phyloP scores from a whole-genome alignment of 352 stramenopile species.

The Pythium phragmiticola region DNA sequence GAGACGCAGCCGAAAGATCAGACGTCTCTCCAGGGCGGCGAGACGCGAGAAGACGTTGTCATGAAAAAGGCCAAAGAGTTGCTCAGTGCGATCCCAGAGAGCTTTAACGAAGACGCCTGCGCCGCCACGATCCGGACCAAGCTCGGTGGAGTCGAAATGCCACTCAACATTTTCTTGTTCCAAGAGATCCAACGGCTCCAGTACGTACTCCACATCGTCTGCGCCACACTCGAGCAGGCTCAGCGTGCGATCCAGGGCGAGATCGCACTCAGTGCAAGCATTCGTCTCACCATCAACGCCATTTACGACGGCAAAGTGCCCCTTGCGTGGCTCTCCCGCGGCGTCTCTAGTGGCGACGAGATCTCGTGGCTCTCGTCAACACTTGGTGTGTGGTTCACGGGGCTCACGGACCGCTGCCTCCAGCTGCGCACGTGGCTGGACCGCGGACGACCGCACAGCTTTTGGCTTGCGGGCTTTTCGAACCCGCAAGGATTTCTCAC shows the following conservation, averaged over 20 bases:
- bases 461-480: constrained; percentile 75
- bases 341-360: constrained; percentile 43
- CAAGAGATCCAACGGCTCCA: constrained; percentile 74
- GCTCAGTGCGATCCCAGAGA: constrained; percentile 40
- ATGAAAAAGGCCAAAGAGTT: constrained; percentile 61
- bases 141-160: constrained; percentile 64
- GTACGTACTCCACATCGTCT: constrained; percentile 52
- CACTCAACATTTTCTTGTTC: constrained; percentile 75
- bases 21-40: constrained; percentile 27
- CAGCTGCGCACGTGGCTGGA: constrained; percentile 69
- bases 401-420: constrained; percentile 50
- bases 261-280: constrained; percentile 46
- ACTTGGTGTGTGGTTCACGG: constrained; percentile 68
- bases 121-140: constrained; percentile 42
- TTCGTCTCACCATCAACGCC: constrained; percentile 59
- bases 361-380: constrained; percentile 71
- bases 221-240: constrained; percentile 45
- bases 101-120: constrained; percentile 49
- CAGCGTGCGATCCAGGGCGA: constrained; percentile 64
- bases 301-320: constrained; percentile 76
- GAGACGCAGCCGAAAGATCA: constrained; percentile 68
- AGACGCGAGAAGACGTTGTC: constrained; percentile 64
- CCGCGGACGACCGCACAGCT: constrained; percentile 56
- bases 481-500: constrained; percentile 83
- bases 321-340: constrained; percentile 44